Conservation (phyloP, 768 basidiomycete species). For the Amanita molliuscula region DNA sequence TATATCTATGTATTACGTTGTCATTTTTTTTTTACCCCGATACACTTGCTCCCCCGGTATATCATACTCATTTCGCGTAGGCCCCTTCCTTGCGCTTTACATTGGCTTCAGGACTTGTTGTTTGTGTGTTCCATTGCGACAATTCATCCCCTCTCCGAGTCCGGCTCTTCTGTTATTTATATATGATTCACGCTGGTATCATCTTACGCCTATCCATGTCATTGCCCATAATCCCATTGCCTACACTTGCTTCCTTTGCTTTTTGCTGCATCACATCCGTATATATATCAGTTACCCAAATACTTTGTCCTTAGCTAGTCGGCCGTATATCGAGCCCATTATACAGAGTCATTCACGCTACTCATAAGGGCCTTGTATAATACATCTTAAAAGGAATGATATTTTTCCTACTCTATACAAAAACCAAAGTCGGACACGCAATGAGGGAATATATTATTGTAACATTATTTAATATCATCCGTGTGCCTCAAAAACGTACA, state of each 20-base stretch:
- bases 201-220: conserved; percentile 9
- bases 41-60: conserved; percentile 6
- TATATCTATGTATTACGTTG: conserved; percentile 19
- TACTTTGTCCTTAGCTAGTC: conserved; percentile 7
- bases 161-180: conserved; percentile 10
- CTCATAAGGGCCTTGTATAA: conserved; percentile 1
- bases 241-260: conserved; percentile 17
- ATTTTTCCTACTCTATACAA: neutral
- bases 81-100: conserved; percentile 10
- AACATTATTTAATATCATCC: conserved; percentile 2
- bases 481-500: neutral
- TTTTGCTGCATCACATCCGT: conserved; percentile 11
- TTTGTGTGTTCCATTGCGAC: conserved; percentile 16
- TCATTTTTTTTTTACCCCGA: conserved; percentile 7
- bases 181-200: conserved; percentile 9
- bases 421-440: neutral
- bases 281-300: conserved; percentile 7
- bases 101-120: conserved; percentile 14
- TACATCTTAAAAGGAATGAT: neutral
- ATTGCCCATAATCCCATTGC: conserved; percentile 9
- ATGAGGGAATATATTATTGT: neutral
- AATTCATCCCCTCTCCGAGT: conserved; percentile 8
- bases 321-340: neutral
- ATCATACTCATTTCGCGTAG: conserved; percentile 9
- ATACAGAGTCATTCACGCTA: conserved; percentile 4